These are phyloP conservation scores for Trichoderma asperellum DNA, from an alignment of 2,329 filamentous ascomycete species.

Conservation along the genomic window DNA sequence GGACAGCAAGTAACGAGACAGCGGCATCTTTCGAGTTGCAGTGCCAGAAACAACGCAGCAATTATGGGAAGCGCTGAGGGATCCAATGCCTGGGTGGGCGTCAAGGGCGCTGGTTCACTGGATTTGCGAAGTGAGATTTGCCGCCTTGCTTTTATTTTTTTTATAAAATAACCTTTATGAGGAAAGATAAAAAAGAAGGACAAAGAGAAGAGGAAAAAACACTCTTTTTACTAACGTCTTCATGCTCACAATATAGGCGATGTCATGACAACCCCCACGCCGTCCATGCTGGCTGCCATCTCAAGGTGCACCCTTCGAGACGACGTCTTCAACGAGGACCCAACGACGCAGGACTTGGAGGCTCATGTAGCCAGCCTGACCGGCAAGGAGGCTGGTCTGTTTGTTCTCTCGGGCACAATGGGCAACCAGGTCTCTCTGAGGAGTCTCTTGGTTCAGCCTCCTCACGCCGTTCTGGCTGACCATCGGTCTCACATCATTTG, in stretches of 20 bases:
- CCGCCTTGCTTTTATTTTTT: neutral
- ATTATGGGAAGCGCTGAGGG: conserved; percentile 12
- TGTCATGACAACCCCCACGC: conserved; percentile 71
- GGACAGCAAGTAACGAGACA: neutral
- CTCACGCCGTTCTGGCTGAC: conserved; percentile 80
- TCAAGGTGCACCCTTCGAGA: conserved; percentile 75
- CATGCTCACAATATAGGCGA: conserved; percentile 46
- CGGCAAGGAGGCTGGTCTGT: conserved; percentile 74
- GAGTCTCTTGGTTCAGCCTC: conserved; percentile 76
- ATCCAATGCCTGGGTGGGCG: conserved; percentile 44
- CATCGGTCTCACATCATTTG: conserved; percentile 75
- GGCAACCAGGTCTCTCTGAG: conserved; percentile 87
- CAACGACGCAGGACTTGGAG: conserved; percentile 77
- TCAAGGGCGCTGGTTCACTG: conserved; percentile 44
- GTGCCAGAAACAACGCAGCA: neutral
- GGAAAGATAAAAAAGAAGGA: neutral
- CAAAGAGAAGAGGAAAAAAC: neutral
- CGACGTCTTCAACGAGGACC: conserved; percentile 82
- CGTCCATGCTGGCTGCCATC: conserved; percentile 81
- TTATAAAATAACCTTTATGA: no score
- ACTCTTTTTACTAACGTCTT: neutral
- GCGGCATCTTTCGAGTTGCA: neutral
- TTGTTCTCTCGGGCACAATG: conserved; percentile 92
- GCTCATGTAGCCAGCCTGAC: conserved; percentile 72
- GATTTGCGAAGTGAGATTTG: conserved; percentile 46